These are phyloP conservation scores for Adansonia madagascariensis DNA, from an alignment of 441 rosid species.

Conservation along the genomic window DNA sequence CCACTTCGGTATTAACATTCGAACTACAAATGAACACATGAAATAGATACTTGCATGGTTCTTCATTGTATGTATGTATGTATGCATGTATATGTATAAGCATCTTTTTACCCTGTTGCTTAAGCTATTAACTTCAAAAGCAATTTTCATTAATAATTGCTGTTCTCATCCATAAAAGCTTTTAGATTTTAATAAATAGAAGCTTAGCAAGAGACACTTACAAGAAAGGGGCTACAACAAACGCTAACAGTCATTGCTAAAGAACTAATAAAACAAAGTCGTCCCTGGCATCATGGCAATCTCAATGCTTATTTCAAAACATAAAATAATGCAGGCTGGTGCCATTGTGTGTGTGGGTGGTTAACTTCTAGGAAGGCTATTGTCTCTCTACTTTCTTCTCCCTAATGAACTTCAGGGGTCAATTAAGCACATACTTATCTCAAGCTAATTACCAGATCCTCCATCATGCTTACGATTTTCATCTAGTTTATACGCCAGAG, in stretches of 20 bases:
- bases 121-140: slow-evolving; percentile 13
- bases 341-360: not conserved
- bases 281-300: not conserved
- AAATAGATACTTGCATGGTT: slow-evolving; percentile 16
- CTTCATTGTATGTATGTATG: not conserved
- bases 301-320: not conserved
- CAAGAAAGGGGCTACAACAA: not conserved
- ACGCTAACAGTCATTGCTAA: not conserved
- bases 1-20: slow-evolving; percentile 23
- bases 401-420: slow-evolving; percentile 9
- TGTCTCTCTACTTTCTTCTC: not conserved
- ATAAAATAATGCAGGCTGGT: not conserved
- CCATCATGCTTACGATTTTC: not conserved
- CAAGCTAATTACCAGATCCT: not conserved
- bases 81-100: not conserved
- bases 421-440: not conserved
- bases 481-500: not conserved
- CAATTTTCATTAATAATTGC: slow-evolving; percentile 26
- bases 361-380: slow-evolving; percentile 5
- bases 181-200: not conserved
- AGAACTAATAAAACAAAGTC: too few species aligned
- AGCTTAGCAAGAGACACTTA: slow-evolving; percentile 11
- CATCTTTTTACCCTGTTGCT: slow-evolving; percentile 20
- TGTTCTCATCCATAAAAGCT: slow-evolving; percentile 13
- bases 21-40: slow-evolving; percentile 1